phyloP scores from a whole-genome alignment of 2,329 filamentous ascomycete genomes.

The Hyphodiscus sp. region DNA sequence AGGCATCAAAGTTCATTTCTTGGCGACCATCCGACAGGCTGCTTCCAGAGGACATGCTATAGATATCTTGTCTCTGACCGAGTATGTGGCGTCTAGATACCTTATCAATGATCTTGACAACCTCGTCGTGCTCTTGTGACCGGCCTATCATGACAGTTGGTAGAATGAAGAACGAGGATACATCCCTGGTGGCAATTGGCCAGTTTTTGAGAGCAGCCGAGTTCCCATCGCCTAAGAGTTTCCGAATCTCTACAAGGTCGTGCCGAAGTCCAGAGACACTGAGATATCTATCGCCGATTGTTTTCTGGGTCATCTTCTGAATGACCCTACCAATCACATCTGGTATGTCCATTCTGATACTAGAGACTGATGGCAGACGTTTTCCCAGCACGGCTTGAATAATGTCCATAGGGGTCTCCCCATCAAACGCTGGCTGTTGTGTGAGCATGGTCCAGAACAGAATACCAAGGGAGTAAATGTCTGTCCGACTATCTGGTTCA shows the following conservation, averaged over 20 bases:
- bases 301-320: conserved; percentile 87
- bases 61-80: conserved; percentile 35
- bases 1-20: conserved; percentile 30
- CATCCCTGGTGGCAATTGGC: conserved; percentile 73
- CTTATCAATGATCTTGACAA: conserved; percentile 70
- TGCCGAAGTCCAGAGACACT: conserved; percentile 80
- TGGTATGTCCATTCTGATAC: conserved; percentile 74
- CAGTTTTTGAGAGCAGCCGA: conserved; percentile 64
- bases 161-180: conserved; percentile 87
- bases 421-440: conserved; percentile 73
- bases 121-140: conserved; percentile 60
- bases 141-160: conserved; percentile 78
- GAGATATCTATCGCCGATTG: conserved; percentile 81
- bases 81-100: conserved; percentile 60
- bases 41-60: conserved; percentile 48
- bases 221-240: conserved; percentile 70
- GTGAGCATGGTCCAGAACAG: conserved; percentile 83
- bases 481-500: conserved; percentile 84
- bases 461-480: conserved; percentile 88
- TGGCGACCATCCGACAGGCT: conserved; percentile 38
- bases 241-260: conserved; percentile 69
- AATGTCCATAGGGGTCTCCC: conserved; percentile 76
- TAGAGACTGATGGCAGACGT: conserved; percentile 69
- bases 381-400: conserved; percentile 83
- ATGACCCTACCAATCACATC: conserved; percentile 78